Base-by-base conservation (phyloP, 2,329 filamentous ascomycete species). In the Knoxdaviesia capensis region DNA sequence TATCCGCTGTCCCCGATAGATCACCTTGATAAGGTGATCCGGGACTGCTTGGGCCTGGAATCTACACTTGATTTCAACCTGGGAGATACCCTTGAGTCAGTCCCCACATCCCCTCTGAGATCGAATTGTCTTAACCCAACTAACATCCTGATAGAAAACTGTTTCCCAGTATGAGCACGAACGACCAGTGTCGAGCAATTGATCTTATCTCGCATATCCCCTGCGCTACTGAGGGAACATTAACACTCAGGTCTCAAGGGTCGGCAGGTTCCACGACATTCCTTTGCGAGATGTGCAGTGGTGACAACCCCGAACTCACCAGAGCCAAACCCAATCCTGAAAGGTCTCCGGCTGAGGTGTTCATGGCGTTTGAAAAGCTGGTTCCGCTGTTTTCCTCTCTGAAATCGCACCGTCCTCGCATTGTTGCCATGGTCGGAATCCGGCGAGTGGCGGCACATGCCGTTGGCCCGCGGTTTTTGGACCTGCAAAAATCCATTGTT, bases 341-440 rank as follows among this genome's bases (percentile, higher is more conserved):
- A 20, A 20, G 20, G 20, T 20, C 20, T 20, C 20, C 20, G 20
- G 20, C 48, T n/a, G 48, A 52, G 7, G 62, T 64, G 3, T 59
- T 68, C 32, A 48, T 50, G 2, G 56, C 66, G 7, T 68, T 78
- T 44, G 51, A 54, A 8, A 62, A 57, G 29, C 48, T 78, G 6
- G 54, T 70, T 42, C 54, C 62, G 34, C 55, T 60, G 2, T 51
- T 61, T 1, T 51, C 52, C 6, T 73, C 78, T 46, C 47, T 62
- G 4, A 61, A 69, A 44, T 73, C 71, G 20, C 68, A 69, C n/a
- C 68, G 65, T 38, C 65, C 74, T 34, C 69, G 84, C 39, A 66
- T 92, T 35, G 65, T 74, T 45, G 77, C 78, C 7, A 84, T 90
- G 74, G 58, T 79, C 45, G 69, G 75, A 4, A 62, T 94, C 40